A percentile compares a stretch with the other conserved stretches of the same genome.
Conservation (phyloP, 495 filamentous ascomycete species). For the Astrocystis sublimbata region DNA sequence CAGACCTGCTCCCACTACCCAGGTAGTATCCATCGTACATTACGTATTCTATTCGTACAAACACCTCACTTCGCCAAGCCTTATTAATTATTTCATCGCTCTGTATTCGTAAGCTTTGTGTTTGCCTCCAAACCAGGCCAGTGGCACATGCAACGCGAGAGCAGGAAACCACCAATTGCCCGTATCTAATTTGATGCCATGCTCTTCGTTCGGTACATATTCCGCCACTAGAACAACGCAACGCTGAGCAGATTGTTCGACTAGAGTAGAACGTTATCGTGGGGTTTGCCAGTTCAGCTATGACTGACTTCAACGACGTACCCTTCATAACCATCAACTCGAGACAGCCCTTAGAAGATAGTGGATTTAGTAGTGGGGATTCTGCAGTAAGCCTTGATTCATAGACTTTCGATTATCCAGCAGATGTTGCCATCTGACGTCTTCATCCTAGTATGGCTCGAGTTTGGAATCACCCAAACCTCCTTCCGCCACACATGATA, state of each 20-base stretch:
- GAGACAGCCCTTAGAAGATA: constrained; percentile 41
- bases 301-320: constrained; percentile 34
- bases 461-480: constrained; percentile 38
- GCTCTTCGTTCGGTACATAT: not conserved
- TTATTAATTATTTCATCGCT: not conserved
- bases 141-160: constrained; percentile 6
- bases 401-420: not conserved
- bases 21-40: not conserved
- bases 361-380: constrained; percentile 47
- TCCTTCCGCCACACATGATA: constrained; percentile 51
- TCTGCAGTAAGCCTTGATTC: constrained; percentile 44
- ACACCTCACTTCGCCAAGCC: constrained; percentile 2
- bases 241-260: not conserved
- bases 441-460: constrained; percentile 46
- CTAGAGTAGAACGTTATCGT: not conserved
- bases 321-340: constrained; percentile 48
- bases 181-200: constrained; percentile 16
- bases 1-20: not conserved
- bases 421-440: constrained; percentile 11
- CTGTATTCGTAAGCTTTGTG: no score
- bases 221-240: constrained; percentile 1
- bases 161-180: not conserved
- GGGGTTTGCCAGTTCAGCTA: constrained; percentile 12
- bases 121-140: not conserved
- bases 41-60: no score